Evolutionary conservation across 139 green algal genomes (phyloP).

Genomic region (Chlamydomonas sphaeroides): DNA sequence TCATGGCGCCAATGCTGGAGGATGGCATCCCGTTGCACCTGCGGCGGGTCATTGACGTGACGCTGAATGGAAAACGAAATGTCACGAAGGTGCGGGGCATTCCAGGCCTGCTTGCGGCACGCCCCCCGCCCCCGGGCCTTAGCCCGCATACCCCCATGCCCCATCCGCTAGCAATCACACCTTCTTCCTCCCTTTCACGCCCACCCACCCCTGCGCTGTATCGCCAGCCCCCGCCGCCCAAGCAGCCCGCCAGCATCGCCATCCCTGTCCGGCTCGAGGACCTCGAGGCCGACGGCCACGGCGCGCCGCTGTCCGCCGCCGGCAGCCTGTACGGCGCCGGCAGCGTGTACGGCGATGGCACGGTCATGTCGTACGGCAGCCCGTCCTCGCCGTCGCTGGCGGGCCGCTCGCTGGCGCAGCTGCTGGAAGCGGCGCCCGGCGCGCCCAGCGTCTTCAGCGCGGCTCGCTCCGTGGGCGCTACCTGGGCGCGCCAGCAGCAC

Average conservation of each 20-base stretch:
- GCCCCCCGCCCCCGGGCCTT: neutral
- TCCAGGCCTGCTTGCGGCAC: too few relatives aligned
- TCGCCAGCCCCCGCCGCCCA: neutral
- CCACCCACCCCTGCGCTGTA: neutral
- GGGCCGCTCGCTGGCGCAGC: neutral
- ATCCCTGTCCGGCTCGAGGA: neutral
- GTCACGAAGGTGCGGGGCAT: neutral
- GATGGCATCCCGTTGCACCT: conserved; percentile 6
- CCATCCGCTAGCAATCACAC: neutral
- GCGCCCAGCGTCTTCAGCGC: neutral
- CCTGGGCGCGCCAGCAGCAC: conserved; percentile 20
- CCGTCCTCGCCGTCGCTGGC: neutral
- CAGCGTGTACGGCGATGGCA: neutral
- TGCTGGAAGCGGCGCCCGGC: neutral
- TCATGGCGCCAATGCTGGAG: neutral
- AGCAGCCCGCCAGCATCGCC: neutral
- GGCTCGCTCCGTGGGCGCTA: neutral
- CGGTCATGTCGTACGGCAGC: neutral
- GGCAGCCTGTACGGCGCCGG: neutral
- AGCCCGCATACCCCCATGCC: neutral
- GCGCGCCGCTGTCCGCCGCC: neutral
- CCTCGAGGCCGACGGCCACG: neutral
- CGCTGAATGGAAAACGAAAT: neutral
- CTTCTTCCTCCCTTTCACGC: neutral
- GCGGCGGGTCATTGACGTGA: neutral